Conservation (phyloP, 176 grass and related monocot species). For the Cenchrus fungigraminus region DNA sequence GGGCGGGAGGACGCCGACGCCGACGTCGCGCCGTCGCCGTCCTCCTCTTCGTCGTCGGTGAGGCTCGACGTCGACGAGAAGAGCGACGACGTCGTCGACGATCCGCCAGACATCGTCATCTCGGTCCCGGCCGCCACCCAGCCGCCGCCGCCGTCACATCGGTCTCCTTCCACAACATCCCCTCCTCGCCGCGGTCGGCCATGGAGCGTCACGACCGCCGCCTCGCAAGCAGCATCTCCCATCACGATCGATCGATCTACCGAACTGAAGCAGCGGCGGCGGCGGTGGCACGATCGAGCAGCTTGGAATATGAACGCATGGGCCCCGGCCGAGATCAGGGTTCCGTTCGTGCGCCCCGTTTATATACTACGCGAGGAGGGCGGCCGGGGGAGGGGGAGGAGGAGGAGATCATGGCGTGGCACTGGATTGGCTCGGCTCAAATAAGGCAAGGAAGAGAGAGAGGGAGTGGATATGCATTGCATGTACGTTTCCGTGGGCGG, state of each 20-base stretch:
- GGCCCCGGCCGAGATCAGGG: not conserved
- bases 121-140: not conserved
- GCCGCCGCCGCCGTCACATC: not conserved
- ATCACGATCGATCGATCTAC: not conserved
- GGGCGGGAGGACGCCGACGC: not conserved
- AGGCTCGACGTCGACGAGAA: constrained; percentile 51
- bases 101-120: not conserved
- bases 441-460: not conserved
- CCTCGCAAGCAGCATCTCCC: not conserved
- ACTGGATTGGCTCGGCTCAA: not conserved
- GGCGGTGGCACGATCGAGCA: too few species aligned
- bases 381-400: not conserved
- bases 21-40: constrained; percentile 16
- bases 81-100: constrained; percentile 24
- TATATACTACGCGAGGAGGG: not conserved
- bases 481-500: constrained; percentile 38
- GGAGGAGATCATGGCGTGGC: not conserved
- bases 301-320: not conserved
- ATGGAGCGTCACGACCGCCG: not conserved
- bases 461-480: constrained; percentile 24
- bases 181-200: too few species aligned
- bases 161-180: too few species aligned
- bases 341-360: not conserved
- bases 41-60: constrained; percentile 39
- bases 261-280: not conserved